Base-by-base conservation (phyloP, 1,284 basidiomycete species). In the Takashimella tepidaria region DNA sequence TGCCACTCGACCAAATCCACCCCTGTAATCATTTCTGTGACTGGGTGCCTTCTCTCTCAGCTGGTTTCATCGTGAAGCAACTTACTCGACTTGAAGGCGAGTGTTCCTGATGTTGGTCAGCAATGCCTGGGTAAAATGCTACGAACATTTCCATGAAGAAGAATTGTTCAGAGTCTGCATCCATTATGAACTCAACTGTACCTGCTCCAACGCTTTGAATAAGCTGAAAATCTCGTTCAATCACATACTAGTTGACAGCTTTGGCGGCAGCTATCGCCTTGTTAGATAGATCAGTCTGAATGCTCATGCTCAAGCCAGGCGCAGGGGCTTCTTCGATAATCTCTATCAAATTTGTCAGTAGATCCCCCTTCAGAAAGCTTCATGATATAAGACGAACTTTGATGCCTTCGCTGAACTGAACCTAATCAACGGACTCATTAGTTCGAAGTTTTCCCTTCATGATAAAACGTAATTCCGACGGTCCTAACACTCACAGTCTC, bases 1-100 rank as follows among this genome's bases (percentile, higher is more conserved):
- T 97, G 92, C 92, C 92, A 95, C 75, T 92, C 85, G 5, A 96
- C 92, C 4, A 97, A 82, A 67, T 97, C 92, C 37, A 92, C 79
- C 0, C 91, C 89, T 0, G 89, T 92, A 45, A 96, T 85, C 89
- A 92, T 92, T 74, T 96, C 92, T 0, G 92, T 93, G 19, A 97
- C 89, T 6, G 92, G 91, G 71, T 97, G 93, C 68, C 79, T 61
- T 12, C 13, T 11, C n/a, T n/a, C 25, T 41, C n/a, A 49, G 46
- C 22, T 24, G 8, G 24, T 12, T 19, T 37, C 21, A 8, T 22
- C 25, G 50, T 24, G 27, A 19, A 10, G 44, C 5, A 12, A 58
- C 67, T 59, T 51, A 76, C 76, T 93, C 91, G 41, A 93, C 92
- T 76, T 96, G 92, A 26, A 97, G 73, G 47, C 92, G 83, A 4